Evolutionary conservation across 2,329 filamentous ascomycete species (phyloP), one percentile per base, ranked within the genome.

Genomic region (Bipolaris bicolor): DNA sequence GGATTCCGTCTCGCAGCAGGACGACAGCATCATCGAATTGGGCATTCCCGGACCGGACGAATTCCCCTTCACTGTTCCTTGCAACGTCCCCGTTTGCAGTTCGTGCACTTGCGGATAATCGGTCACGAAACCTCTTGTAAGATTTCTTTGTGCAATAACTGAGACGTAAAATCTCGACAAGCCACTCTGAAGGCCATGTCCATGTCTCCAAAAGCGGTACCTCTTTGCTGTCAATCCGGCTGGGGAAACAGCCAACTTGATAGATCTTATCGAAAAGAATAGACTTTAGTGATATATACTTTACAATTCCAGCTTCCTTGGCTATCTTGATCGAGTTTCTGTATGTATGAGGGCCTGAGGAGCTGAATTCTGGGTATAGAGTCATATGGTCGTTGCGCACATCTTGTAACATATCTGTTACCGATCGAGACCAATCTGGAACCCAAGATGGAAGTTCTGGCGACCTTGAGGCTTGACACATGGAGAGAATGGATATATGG

Each of bases 391-490:
- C 31, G 6, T 31, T 26, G 11, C 10, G n/a, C 29, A 44, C 7
- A 10, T 45, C 31, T 10, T 52, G 49, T 2, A 45, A 37, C 31
- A 29, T 37, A 22, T 44, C 18, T 13, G 39, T 51, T 11, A 44
- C 13, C 5, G 49, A 43, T 24, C 7, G 7, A 34, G 40, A 52
- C 49, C 40, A 52, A 24, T 52, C 49, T 15, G 49, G 49, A 6
- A 45, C 49, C 39, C 49, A 52, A 0, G 49, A 44, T 31, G 39
- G 49, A 13, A 37, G 29, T 5, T 36, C 2, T 5, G 49, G 13
- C 1, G 31, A 45, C 13, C 22, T 37, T 15, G 18, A 15, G 20
- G 29, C 3, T 36, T 52, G 49, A 13, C 49, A 45, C 39, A 36
- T 36, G 22, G 40, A 52, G 7, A 52, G 49, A 9, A 52, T 0